Evolutionary conservation across 768 basidiomycete species (phyloP).

Genomic region (Bullera alba): DNA sequence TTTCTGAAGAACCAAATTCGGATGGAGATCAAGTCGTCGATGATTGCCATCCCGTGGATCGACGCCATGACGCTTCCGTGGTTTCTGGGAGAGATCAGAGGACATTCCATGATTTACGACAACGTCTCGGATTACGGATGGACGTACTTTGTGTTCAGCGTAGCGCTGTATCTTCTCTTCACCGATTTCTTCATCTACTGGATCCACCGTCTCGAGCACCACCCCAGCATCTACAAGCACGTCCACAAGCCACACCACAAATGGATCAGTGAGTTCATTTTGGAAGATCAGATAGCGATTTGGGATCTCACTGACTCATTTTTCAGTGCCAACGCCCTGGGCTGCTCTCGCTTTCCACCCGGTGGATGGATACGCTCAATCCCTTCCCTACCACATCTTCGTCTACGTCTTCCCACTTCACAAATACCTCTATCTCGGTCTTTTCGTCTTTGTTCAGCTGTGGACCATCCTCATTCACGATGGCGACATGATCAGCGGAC

Average conservation of each 20-base stretch:
- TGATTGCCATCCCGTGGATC: conserved; percentile 76
- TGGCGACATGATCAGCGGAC: conserved; percentile 95
- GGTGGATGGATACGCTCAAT: conserved; percentile 87
- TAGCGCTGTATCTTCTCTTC: conserved; percentile 59
- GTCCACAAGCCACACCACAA: conserved; percentile 98
- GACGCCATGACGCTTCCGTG: conserved; percentile 79
- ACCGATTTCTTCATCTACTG: conserved; percentile 95
- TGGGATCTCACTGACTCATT: neutral
- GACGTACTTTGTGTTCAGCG: conserved; percentile 23
- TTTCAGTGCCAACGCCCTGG: conserved; percentile 86
- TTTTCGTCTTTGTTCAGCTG: conserved; percentile 87
- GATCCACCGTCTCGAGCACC: conserved; percentile 86
- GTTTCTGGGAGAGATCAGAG: conserved; percentile 88
- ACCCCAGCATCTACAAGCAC: conserved; percentile 76
- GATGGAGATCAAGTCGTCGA: conserved; percentile 65
- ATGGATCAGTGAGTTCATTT: conserved; percentile 84
- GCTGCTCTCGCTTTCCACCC: conserved; percentile 98
- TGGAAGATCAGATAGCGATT: neutral
- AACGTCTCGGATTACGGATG: conserved; percentile 68
- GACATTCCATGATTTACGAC: conserved; percentile 72
- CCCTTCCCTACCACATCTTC: conserved; percentile 89
- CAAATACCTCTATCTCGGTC: conserved; percentile 68
- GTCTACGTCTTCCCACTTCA: conserved; percentile 85
- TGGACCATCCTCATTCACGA: conserved; percentile 98
- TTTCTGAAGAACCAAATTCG: conserved; percentile 77